Base-by-base conservation (phyloP, 2,329 filamentous ascomycete species). In the Cyphellophora attinorum region DNA sequence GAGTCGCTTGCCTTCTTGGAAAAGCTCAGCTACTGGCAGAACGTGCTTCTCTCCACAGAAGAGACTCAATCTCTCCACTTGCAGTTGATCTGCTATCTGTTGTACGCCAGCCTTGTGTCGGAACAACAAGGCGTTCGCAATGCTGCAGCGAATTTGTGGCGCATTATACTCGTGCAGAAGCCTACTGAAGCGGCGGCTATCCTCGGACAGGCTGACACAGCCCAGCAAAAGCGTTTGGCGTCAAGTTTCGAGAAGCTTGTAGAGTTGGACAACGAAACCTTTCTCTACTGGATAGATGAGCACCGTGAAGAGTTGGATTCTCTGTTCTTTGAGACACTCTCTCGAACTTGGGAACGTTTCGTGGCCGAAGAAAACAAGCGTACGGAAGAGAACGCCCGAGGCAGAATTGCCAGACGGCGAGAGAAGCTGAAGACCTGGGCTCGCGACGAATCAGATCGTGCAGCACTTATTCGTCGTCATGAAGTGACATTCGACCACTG, bases 21-120 rank as follows among this genome's bases (percentile, higher is more conserved):
- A 40, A 89, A 86, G 53, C 75, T 98, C 49, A 76, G 85, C 0
- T 96, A 95, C 57, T 98, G 91, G 91, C 91, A 96, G 55, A 86
- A 85, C 13, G 83, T 94, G 12, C 76, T 98, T 11, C 65, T 98
- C 11, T 79, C 79, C 2, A 76, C 80, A 3, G 76, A 91, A 11
- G 81, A 83, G 3, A 68, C 74, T 5, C 85, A 94, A 29, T 76
- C 83, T n/a, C 79, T 85, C 6, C 83, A 84, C 51, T 72, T 95
- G 50, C 81, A 81, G 44, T 69, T 95, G 19, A 74, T 96, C 27
- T 95, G 86, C 68, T 96, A 94, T 51, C 76, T 95, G 41, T 74
- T 98, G 3, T 98, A 96, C 55, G 79, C 79, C 5, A 93, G 93
- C 55, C 67, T 96, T 21, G 76, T 91, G 5, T 85, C 85, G 35